A percentile compares a stretch with the other conserved stretches of the same genome.
Evolutionary conservation across 1,139 yeast genomes (phyloP).

Genomic region (Yamadazyma jaroonii): DNA sequence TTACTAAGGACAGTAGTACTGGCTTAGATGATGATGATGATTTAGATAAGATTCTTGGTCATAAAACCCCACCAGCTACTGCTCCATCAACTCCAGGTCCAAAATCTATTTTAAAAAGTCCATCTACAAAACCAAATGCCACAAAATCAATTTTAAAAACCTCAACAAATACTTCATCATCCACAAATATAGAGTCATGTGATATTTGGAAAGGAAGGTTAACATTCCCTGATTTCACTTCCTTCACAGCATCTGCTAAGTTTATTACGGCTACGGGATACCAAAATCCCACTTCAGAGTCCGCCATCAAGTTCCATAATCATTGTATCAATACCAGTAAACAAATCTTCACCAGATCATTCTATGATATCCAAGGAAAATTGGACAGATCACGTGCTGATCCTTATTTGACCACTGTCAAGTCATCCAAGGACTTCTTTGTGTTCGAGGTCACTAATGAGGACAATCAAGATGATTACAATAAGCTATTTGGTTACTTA

Average conservation of each 20-base stretch:
- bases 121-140: no score
- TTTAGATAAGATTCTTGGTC: constrained; percentile 14
- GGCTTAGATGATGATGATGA: constrained; percentile 22
- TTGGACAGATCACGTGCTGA: constrained; percentile 54
- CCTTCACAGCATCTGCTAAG: constrained; percentile 42
- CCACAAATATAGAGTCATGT: constrained; percentile 6
- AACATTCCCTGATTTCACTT: constrained; percentile 53
- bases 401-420: constrained; percentile 51
- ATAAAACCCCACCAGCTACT: neutral
- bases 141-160: neutral
- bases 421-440: constrained; percentile 48
- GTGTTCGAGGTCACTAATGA: constrained; percentile 40
- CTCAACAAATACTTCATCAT: neutral
- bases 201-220: constrained; percentile 56
- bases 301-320: constrained; percentile 20
- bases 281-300: constrained; percentile 23
- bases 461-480: constrained; percentile 29
- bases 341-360: constrained; percentile 26
- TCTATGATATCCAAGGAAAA: constrained; percentile 61
- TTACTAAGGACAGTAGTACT: constrained; percentile 1
- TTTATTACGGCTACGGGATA: constrained; percentile 40
- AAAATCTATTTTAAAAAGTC: constrained; percentile 1
- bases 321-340: constrained; percentile 28
- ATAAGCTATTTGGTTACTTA: constrained; percentile 54
- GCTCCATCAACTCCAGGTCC: constrained; percentile 5